A percentile compares a stretch with the other conserved stretches of the same genome.
Evolutionary conservation across 148 eudicot species (phyloP).

Genomic region (Diospyros lotus): DNA sequence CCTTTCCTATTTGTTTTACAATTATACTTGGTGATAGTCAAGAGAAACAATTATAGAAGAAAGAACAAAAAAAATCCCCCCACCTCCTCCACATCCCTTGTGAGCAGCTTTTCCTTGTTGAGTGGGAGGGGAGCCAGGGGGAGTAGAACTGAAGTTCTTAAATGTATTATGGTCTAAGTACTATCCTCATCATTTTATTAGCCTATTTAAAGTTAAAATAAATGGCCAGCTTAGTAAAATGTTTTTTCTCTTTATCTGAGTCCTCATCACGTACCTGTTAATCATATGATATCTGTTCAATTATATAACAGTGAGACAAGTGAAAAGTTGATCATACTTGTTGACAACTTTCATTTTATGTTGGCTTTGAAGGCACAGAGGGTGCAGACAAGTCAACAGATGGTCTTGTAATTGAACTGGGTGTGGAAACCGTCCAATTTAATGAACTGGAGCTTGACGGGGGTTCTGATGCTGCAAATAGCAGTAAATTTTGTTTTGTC

Average conservation of each 20-base stretch:
- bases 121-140: too few relatives aligned
- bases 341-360: neutral
- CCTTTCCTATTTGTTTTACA: too few relatives aligned
- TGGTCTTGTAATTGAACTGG: constrained; percentile 2
- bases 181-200: neutral
- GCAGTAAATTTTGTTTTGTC: neutral
- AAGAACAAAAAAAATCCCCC: too few relatives aligned
- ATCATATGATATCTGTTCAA: neutral
- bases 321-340: neutral
- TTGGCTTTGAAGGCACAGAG: neutral
- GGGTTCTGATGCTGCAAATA: neutral
- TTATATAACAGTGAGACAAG: neutral
- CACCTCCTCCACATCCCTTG: too few relatives aligned
- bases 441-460: neutral
- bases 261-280: neutral
- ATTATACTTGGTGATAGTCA: too few relatives aligned
- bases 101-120: too few relatives aligned
- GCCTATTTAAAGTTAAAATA: neutral
- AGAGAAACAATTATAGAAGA: too few relatives aligned
- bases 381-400: neutral
- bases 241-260: neutral
- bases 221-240: too few relatives aligned
- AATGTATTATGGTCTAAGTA: neutral
- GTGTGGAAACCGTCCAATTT: neutral
- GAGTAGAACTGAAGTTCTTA: too few relatives aligned